Evolutionary conservation across 2,329 filamentous ascomycete species (phyloP), one percentile per base, ranked within the genome.

Genomic region (Cladorrhinum sp.): DNA sequence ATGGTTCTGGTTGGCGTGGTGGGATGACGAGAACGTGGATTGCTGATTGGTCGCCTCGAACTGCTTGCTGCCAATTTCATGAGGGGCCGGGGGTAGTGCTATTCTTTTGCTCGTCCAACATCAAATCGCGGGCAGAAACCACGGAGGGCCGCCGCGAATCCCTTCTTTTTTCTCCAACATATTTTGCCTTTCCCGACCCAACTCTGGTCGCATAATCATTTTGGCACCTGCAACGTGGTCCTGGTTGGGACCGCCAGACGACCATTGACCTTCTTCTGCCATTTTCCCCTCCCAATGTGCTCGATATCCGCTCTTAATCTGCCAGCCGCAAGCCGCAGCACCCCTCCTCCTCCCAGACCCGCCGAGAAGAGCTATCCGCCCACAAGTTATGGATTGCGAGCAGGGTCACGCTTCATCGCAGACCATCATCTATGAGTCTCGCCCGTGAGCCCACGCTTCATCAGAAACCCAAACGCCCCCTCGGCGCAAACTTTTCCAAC

Each of bases 371-470:
- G 59, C 60, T 62, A 55, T 56, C 16, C 42, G 18, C n/a, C n/a
- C 42, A 51, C 65, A 65, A 72, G 71, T 72, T 72, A 73, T 74
- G 72, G 72, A 74, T 69, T 67, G 66, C 60, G 65, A 63, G 68
- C 70, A 65, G 61, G 63, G 62, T 59, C 60, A 54, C 65, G 62
- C 60, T 59, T 65, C 60, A 62, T 60, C 62, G 59, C 66, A 60
- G 65, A 67, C 62, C 69, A 66, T 46, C 42, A 46, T 63, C 67
- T 69, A 67, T 73, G 72, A 73, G 66, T 67, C 61, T 60, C 66
- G 64, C 60, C 66, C 64, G 51, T 72, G 69, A 71, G 54, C 61
- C 20, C 24, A 10, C 55, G 48, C 55, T 59, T 49, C 56, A 46
- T 48, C 30, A 23, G 14, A 57, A 51, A 20, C 55, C 48, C 28